Percentiles rank a stretch among this genome's conserved stretches.
Evolutionary conservation across 202 grass and related monocot species (phyloP).

Genomic region (Carex arenaria): DNA sequence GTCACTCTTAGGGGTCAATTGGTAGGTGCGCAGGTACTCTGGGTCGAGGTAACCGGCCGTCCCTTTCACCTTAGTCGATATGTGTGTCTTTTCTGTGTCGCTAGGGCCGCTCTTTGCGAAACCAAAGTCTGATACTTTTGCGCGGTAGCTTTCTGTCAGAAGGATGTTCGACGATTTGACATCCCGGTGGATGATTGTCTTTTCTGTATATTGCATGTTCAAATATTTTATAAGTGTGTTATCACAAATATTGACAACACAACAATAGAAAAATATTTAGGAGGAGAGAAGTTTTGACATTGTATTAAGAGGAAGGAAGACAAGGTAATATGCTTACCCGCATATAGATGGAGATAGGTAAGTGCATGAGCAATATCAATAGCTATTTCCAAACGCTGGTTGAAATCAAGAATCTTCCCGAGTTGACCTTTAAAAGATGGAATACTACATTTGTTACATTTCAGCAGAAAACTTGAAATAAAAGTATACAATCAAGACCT

Average conservation of each 20-base stretch:
- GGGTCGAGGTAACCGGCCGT: conserved; percentile 96
- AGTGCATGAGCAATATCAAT: conserved; percentile 93
- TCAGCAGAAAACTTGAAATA: conserved; percentile 19
- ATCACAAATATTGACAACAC: not conserved
- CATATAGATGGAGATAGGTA: conserved; percentile 97
- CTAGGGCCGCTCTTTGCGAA: conserved; percentile 86
- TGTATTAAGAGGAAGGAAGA: not conserved
- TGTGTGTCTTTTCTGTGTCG: conserved; percentile 93
- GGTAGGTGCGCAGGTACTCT: conserved; percentile 89
- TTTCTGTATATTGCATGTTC: conserved; percentile 53
- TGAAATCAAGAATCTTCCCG: conserved; percentile 82
- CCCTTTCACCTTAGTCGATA: conserved; percentile 98
- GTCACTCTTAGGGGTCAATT: conserved; percentile 95
- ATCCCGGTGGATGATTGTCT: conserved; percentile 95
- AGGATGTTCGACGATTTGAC: conserved; percentile 98
- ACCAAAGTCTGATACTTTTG: conserved; percentile 87
- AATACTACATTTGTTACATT: conserved; percentile 18
- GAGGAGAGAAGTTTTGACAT: not conserved
- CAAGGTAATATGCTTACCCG: conserved; percentile 43
- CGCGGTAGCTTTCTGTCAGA: conserved; percentile 76
- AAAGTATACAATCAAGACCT: not conserved
- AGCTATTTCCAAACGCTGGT: conserved; percentile 87
- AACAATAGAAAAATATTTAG: not conserved
- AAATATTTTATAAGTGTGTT: not conserved
- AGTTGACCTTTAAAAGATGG: conserved; percentile 48